Evolutionary conservation across 129 eudicot species (phyloP).

Genomic region (Pulicaria dysenterica): DNA sequence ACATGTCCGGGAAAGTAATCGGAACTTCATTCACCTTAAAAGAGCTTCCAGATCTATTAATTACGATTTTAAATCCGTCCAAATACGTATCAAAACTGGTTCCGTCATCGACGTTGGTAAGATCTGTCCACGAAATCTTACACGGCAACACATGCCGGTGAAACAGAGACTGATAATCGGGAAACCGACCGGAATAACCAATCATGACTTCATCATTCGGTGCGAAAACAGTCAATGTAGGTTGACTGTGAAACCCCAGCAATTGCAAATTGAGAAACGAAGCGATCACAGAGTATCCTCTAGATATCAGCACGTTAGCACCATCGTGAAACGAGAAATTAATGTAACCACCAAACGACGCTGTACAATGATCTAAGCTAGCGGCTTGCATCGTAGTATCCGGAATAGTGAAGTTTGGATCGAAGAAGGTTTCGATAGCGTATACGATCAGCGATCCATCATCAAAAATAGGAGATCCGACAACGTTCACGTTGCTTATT

Average conservation of each 20-base stretch:
- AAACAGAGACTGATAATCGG: constrained; percentile 51
- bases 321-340: constrained; percentile 48
- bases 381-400: constrained; percentile 10
- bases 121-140: constrained; percentile 52
- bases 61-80: constrained; percentile 51
- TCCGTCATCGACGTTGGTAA: constrained; percentile 45
- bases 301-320: constrained; percentile 51
- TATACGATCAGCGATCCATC: constrained; percentile 64
- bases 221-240: constrained; percentile 68
- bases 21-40: constrained; percentile 65
- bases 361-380: constrained; percentile 34
- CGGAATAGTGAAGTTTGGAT: constrained; percentile 41
- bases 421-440: constrained; percentile 59
- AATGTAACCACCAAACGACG: constrained; percentile 28
- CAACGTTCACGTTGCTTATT: constrained; percentile 51
- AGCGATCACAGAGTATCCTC: constrained; percentile 67
- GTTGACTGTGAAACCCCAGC: constrained; percentile 40
- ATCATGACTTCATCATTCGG: constrained; percentile 61
- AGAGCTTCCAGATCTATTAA: constrained; percentile 39
- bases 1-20: constrained; percentile 66
- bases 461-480: constrained; percentile 59
- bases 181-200: constrained; percentile 47
- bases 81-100: constrained; percentile 46
- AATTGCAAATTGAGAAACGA: constrained; percentile 75
- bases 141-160: constrained; percentile 71